These are phyloP conservation scores for Leavenworthia alabamica DNA, from an alignment of 345 rosid genomes.

Conservation along the genomic window DNA sequence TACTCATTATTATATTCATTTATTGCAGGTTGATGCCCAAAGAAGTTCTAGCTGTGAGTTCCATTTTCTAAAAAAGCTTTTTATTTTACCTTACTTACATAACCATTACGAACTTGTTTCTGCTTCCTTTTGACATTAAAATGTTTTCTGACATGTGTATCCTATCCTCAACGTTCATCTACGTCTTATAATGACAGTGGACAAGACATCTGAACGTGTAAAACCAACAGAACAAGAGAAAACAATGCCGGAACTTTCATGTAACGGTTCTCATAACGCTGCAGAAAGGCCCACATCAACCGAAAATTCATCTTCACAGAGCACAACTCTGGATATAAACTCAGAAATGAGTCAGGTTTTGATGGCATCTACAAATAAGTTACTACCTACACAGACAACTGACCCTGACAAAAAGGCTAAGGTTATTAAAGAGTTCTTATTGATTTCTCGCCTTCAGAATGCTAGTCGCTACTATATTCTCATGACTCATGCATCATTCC, in stretches of 20 bases:
- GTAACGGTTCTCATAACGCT: conserved; percentile 28
- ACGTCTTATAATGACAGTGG: conserved; percentile 26
- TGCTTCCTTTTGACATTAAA: neutral
- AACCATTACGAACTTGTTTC: neutral
- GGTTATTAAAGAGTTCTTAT: conserved; percentile 32
- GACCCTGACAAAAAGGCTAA: conserved; percentile 40
- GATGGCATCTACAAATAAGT: conserved; percentile 34
- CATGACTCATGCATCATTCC: neutral
- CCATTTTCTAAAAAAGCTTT: neutral
- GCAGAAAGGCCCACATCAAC: conserved; percentile 9
- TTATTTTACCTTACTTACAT: neutral
- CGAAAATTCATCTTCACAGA: conserved; percentile 12
- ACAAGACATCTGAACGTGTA: conserved; percentile 28
- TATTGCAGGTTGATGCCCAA: conserved; percentile 49
- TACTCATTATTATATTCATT: conserved; percentile 11
- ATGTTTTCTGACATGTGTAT: neutral
- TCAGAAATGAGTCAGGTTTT: conserved; percentile 29
- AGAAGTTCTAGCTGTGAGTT: conserved; percentile 44
- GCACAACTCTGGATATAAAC: conserved; percentile 32
- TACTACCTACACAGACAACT: conserved; percentile 34
- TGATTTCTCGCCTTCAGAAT: neutral
- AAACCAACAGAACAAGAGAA: conserved; percentile 35
- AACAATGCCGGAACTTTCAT: conserved; percentile 17
- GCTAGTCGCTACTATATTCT: neutral
- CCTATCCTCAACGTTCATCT: neutral